Conservation (phyloP, 1,284 basidiomycete species). For the Butyriboletus appendiculatus region DNA sequence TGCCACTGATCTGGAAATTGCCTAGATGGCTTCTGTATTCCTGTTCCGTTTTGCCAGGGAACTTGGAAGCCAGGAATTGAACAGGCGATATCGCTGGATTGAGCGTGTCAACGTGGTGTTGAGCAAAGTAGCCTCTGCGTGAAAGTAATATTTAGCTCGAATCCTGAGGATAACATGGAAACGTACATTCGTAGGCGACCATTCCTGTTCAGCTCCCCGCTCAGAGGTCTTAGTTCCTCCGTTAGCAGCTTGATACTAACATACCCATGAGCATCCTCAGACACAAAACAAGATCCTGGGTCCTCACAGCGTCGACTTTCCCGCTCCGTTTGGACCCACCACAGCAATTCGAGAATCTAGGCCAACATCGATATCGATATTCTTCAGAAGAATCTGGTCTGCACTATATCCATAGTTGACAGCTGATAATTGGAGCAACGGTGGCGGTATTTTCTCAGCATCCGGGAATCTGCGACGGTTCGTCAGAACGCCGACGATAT, state of each 20-base stretch:
- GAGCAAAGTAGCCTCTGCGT: constrained; percentile 87
- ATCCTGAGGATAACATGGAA: neutral
- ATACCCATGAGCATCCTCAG: constrained; percentile 1
- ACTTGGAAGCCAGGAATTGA: constrained; percentile 88
- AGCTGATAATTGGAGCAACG: constrained; percentile 92
- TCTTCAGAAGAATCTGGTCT: constrained; percentile 80
- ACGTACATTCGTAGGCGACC: constrained; percentile 85
- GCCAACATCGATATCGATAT: constrained; percentile 88
- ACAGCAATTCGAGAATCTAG: constrained; percentile 90
- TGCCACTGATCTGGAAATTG: constrained; percentile 98
- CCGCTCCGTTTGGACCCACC: constrained; percentile 83
- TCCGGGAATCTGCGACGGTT: constrained; percentile 71
- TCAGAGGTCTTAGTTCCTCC: constrained; percentile 81
- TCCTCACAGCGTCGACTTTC: constrained; percentile 76
- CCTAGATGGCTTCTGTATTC: constrained; percentile 95
- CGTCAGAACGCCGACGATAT: constrained; percentile 8
- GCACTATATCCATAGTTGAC: constrained; percentile 90
- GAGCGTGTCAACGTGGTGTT: constrained; percentile 97
- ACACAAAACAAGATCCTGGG: neutral
- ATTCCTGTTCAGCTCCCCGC: constrained; percentile 88
- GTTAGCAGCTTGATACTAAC: constrained; percentile 90
- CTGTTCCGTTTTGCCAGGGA: constrained; percentile 95
- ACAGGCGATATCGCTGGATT: constrained; percentile 86
- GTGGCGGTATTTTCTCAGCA: constrained; percentile 95
- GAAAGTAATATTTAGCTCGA: constrained; percentile 1